phyloP scores from a whole-genome alignment of 176 grass and related monocot species.

The Chloris gayana region DNA sequence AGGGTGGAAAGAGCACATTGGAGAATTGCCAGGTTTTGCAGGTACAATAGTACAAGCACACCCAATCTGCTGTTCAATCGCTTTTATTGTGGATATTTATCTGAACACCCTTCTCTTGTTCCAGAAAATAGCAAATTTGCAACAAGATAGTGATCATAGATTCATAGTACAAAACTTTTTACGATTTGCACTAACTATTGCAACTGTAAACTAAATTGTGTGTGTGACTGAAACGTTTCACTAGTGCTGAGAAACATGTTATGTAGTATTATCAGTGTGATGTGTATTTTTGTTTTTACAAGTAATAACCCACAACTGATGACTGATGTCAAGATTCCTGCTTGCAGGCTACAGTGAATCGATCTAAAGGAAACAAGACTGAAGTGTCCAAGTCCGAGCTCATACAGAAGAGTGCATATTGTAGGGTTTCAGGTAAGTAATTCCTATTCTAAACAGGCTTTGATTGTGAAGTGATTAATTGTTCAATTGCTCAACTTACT shows the following conservation, averaged over 20 bases:
- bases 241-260: neutral
- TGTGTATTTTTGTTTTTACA: constrained; percentile 2
- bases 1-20: constrained; percentile 96
- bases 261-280: constrained; percentile 16
- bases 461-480: constrained; percentile 27
- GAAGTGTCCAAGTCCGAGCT: constrained; percentile 91
- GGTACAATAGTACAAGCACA: constrained; percentile 48
- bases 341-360: constrained; percentile 84
- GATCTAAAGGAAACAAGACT: constrained; percentile 92
- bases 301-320: constrained; percentile 1
- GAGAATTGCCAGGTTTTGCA: constrained; percentile 97
- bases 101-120: neutral
- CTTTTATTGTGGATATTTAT: neutral
- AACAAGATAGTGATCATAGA: neutral
- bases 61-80: neutral
- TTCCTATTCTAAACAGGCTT: constrained; percentile 12
- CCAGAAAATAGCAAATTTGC: neutral
- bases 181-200: neutral
- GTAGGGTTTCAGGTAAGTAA: constrained; percentile 84
- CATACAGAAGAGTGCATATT: constrained; percentile 90
- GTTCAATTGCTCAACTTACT: constrained; percentile 3
- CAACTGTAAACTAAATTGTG: neutral
- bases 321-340: constrained; percentile 20
- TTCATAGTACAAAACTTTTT: neutral
- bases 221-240: neutral